Evolutionary conservation across 2,329 filamentous ascomycete species (phyloP), one percentile per base, ranked within the genome.

Genomic region (Scedosporium aurantiacum): DNA sequence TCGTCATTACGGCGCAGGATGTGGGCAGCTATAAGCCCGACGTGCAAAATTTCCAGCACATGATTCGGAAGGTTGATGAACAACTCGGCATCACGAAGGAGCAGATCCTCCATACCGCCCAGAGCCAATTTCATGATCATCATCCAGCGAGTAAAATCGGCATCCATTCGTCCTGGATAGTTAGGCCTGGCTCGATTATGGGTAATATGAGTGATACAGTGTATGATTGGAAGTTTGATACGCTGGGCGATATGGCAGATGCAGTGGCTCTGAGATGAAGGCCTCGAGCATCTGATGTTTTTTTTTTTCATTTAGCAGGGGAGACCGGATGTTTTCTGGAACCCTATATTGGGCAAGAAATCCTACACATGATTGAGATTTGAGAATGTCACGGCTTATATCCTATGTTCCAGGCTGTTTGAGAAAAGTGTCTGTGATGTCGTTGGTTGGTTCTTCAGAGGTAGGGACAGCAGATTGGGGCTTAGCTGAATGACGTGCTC

Each of bases 11-110:
- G 0, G 88, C 88, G 0, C 77, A 90, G 69, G 84, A 89, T 47
- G 81, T 91, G 28, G 86, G 88, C 0, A 81, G 78, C 14, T 91
- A 90, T 69, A 91, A 91, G 73, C 88, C 88, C 0, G 78, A 85
- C 65, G 67, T 75, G 32, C 73, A 75, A 59, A 90, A 90, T 64
- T 91, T 91, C 63, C 77, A 83, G 61, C 84, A 85, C 68, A 77
- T 90, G 77, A 69, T 90, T 4, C 70, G 74, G 10, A 74, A 81
- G 57, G 79, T 83, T 2, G 63, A 80, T 67, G 67, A 73, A 1
- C 76, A 78, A 18, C 83, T 88, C 66, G 82, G 81, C 0, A 70
- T 87, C 0, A 72, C 76, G 59, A 83, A 81, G 65, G 73, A 73
- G 0, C 71, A 82, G 67, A 76, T 90, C 5, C 68, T 88, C 61